Conservation (phyloP, 2,329 filamentous ascomycete genomes). For the Fusarium proliferatum region DNA sequence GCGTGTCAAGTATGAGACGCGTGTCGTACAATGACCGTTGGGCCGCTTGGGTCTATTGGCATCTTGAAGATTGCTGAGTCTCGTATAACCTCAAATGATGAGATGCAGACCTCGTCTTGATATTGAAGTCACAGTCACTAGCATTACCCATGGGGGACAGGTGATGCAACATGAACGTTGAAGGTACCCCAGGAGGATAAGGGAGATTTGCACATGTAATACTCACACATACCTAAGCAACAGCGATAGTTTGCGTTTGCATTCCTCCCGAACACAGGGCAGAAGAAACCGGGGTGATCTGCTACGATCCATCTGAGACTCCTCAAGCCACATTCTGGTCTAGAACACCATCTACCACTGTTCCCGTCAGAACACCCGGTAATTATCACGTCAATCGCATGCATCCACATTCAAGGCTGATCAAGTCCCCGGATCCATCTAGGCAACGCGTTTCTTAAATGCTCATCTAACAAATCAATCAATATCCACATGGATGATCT, state of each 20-base stretch:
- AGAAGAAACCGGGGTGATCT: not conserved
- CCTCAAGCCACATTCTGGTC: not conserved
- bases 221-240: not conserved
- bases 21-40: not conserved
- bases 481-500: no score
- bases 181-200: not conserved
- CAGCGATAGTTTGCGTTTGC: not conserved
- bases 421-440: not conserved
- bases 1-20: accelerated
- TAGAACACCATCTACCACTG: not conserved
- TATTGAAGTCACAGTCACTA: not conserved
- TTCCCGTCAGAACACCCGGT: not conserved
- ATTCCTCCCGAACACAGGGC: not conserved
- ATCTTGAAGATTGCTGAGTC: not conserved
- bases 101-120: not conserved
- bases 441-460: not conserved
- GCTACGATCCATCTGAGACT: no score
- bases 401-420: not conserved
- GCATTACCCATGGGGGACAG: not conserved
- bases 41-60: constrained; percentile 2
- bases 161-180: not conserved
- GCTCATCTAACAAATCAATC: no score
- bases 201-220: not conserved
- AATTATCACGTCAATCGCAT: not conserved
- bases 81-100: not conserved